Base-by-base conservation (phyloP, 345 rosid genomes). In the Hibiscus tridactylites region DNA sequence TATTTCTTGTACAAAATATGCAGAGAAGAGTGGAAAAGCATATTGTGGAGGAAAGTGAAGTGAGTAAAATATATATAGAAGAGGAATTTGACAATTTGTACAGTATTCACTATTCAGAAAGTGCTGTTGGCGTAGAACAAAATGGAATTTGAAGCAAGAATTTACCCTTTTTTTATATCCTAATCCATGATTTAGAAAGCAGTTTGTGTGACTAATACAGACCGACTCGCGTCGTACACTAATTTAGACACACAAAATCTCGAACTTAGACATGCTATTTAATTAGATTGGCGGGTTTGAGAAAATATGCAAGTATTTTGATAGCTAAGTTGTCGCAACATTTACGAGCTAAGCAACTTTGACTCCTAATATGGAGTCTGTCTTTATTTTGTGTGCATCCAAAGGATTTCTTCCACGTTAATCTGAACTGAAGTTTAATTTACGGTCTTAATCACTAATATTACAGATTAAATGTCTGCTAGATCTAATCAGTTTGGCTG, bases 21-120 rank as follows among this genome's bases (percentile, higher is more conserved):
- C 59, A n/a, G 65, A 58, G 13, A 58, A 58, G 62, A 54, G 58
- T 3, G 21, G 19, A 0, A 46, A 52, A 17, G 65, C 33, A 53
- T 26, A 61, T 29, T 75, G 71, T 15, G 50, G 77, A 77, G 71
- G 77, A 77, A 53, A 49, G 61, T 42, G 70, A 50, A 67, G 68
- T 16, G 73, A 17, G 44, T 31, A 42, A 19, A 17, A 70, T 81
- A 71, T 24, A 58, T 56, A 21, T 56, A 74, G 56, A 61, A 59
- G 17, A 50, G 42, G 44, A 24, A 63, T 1, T 24, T 39, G 9
- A 39, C 44, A 39, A 8, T 39, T 11, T 69, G 31, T 52, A 16
- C 29, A 10, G 8, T 42, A 46, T 24, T 35, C 35, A 13, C 50
- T 11, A 21, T 15, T 21, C 7, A 21, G 50, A 57, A 56, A 21